phyloP scores from a whole-genome alignment of 345 rosid species.

The Arabis alpina region DNA sequence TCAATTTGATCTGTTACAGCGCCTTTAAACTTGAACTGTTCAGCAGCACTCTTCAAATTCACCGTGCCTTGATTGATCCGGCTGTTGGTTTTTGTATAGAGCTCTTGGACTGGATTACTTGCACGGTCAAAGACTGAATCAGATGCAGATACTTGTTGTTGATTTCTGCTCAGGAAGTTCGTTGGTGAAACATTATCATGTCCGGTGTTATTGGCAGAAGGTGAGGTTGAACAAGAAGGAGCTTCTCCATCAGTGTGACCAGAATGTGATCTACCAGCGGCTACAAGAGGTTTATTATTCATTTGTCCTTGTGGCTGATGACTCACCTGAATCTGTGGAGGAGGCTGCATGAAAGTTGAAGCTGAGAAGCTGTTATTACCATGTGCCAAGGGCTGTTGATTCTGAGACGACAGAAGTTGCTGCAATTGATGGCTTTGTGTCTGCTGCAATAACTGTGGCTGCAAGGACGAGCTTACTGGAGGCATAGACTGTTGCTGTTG shows the following conservation, averaged over 20 bases:
- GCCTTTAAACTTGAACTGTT: constrained; percentile 68
- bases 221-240: constrained; percentile 96
- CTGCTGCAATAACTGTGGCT: constrained; percentile 69
- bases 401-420: constrained; percentile 57
- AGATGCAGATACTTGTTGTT: constrained; percentile 35
- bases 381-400: constrained; percentile 55
- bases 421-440: constrained; percentile 68
- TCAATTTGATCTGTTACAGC: constrained; percentile 68
- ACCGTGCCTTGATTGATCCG: constrained; percentile 61
- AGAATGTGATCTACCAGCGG: constrained; percentile 62
- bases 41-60: constrained; percentile 55
- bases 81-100: constrained; percentile 53
- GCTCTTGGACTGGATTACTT: constrained; percentile 36
- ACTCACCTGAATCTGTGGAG: constrained; percentile 62
- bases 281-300: constrained; percentile 46
- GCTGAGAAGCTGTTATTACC: constrained; percentile 58
- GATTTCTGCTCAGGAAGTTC: constrained; percentile 42
- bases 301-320: constrained; percentile 63
- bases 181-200: constrained; percentile 54
- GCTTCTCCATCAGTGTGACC: constrained; percentile 82
- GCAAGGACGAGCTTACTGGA: constrained; percentile 60
- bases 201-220: constrained; percentile 79
- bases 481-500: constrained; percentile 60
- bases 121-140: constrained; percentile 37
- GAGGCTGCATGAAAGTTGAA: constrained; percentile 59